Percentiles rank a stretch among this genome's conserved stretches.
phyloP scores from a whole-genome alignment of 768 basidiomycete species.

The Obba rivulosa region DNA sequence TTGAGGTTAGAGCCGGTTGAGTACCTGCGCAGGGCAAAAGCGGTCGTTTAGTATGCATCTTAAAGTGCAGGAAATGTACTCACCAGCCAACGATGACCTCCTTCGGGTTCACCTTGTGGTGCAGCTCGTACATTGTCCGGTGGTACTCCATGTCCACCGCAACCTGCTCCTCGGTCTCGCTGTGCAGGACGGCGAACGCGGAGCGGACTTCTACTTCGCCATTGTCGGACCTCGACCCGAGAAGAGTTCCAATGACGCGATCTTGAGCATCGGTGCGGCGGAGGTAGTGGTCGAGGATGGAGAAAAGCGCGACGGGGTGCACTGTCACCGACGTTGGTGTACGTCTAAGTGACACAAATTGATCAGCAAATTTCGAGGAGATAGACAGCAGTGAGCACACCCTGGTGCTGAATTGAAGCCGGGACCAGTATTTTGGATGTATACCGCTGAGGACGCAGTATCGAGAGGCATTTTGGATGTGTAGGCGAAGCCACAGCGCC shows the following conservation, averaged over 20 bases:
- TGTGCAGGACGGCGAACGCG: slow-evolving; percentile 89
- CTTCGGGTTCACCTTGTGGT: slow-evolving; percentile 77
- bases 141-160: slow-evolving; percentile 98
- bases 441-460: slow-evolving; percentile 41
- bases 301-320: slow-evolving; percentile 89
- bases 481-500: slow-evolving; percentile 12
- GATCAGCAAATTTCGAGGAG: background rate
- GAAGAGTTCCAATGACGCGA: slow-evolving; percentile 92
- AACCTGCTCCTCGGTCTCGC: slow-evolving; percentile 87
- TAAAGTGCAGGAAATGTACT: slow-evolving; percentile 22
- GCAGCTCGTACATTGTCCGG: slow-evolving; percentile 85
- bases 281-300: slow-evolving; percentile 95
- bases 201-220: slow-evolving; percentile 67
- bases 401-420: slow-evolving; percentile 25
- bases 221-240: slow-evolving; percentile 67
- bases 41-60: background rate
- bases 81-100: slow-evolving; percentile 96
- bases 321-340: slow-evolving; percentile 72
- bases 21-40: slow-evolving; percentile 52
- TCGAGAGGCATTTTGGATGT: slow-evolving; percentile 40
- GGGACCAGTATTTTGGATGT: slow-evolving; percentile 31
- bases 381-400: slow-evolving; percentile 24
- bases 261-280: slow-evolving; percentile 76
- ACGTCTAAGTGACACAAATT: slow-evolving; percentile 39
- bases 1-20: slow-evolving; percentile 88